Evolutionary conservation across 1,139 yeast species (phyloP).

Genomic region (Magnusiomyces fungicola): DNA sequence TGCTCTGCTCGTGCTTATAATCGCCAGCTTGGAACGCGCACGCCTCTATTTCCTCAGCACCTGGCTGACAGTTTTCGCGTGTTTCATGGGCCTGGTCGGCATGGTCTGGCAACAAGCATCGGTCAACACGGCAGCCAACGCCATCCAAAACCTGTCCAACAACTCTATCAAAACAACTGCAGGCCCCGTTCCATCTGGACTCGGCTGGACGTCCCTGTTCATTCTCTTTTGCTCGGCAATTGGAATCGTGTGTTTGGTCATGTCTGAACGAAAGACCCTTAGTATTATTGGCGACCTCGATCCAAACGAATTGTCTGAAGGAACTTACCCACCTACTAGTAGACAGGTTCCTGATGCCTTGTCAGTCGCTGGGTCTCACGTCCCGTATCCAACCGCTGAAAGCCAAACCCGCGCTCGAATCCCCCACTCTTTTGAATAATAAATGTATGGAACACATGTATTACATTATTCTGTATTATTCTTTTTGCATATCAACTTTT

Average conservation of each 20-base stretch:
- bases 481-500: too few relatives aligned
- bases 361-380: neutral
- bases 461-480: too few relatives aligned
- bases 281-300: neutral
- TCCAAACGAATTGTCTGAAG: neutral
- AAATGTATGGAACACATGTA: too few relatives aligned
- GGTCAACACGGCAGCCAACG: constrained; percentile 16
- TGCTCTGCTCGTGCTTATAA: constrained; percentile 9
- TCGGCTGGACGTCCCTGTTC: constrained; percentile 15
- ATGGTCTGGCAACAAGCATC: constrained; percentile 28
- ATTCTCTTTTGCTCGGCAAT: constrained; percentile 12
- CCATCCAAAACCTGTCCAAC: constrained; percentile 16
- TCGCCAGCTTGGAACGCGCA: constrained; percentile 6
- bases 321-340: neutral
- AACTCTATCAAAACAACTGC: constrained; percentile 7
- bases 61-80: constrained; percentile 16
- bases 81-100: constrained; percentile 19
- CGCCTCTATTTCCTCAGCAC: constrained; percentile 17
- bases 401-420: neutral
- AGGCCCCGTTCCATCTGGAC: constrained; percentile 14
- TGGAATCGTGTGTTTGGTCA: constrained; percentile 12
- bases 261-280: constrained; percentile 11
- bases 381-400: neutral
- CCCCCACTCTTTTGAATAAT: neutral
- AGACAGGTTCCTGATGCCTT: neutral